phyloP scores from a whole-genome alignment of 202 grass and related monocot genomes.

The Setaria viridis region DNA sequence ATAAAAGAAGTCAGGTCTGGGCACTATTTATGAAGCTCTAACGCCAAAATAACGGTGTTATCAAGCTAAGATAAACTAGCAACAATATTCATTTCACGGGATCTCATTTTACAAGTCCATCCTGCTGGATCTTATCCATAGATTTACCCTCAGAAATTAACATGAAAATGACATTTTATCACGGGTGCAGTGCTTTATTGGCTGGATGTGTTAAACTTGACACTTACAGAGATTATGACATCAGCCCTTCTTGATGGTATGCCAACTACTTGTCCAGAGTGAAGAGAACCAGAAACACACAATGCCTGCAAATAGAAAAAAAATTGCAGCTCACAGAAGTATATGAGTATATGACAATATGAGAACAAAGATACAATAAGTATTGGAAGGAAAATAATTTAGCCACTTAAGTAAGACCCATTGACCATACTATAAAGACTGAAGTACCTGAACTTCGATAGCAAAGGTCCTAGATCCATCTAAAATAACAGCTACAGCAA shows the following conservation, averaged over 20 bases:
- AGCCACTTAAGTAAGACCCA: conserved; percentile 14
- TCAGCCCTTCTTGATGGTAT: conserved; percentile 61
- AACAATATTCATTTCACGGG: neutral
- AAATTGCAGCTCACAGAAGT: conserved; percentile 24
- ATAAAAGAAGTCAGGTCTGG: neutral
- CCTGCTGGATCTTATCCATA: conserved; percentile 15
- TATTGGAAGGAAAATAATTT: conserved; percentile 37
- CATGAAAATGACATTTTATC: neutral
- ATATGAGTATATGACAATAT: neutral
- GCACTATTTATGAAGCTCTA: conserved; percentile 19
- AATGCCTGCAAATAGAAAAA: conserved; percentile 74
- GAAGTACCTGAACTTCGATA: conserved; percentile 91
- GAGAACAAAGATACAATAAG: conserved; percentile 36
- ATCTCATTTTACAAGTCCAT: conserved; percentile 20
- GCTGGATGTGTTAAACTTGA: neutral
- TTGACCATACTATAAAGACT: conserved; percentile 11
- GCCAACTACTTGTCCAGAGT: conserved; percentile 66
- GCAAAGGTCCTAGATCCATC: conserved; percentile 89
- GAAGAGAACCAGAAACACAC: conserved; percentile 60
- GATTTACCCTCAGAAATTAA: neutral
- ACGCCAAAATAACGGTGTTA: conserved; percentile 4
- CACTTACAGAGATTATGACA: conserved; percentile 84
- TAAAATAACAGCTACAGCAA: conserved; percentile 88
- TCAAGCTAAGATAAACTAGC: conserved; percentile 18
- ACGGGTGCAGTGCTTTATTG: conserved; percentile 26